phyloP scores from a whole-genome alignment of 345 rosid genomes.

The Atalantia buxifolia region DNA sequence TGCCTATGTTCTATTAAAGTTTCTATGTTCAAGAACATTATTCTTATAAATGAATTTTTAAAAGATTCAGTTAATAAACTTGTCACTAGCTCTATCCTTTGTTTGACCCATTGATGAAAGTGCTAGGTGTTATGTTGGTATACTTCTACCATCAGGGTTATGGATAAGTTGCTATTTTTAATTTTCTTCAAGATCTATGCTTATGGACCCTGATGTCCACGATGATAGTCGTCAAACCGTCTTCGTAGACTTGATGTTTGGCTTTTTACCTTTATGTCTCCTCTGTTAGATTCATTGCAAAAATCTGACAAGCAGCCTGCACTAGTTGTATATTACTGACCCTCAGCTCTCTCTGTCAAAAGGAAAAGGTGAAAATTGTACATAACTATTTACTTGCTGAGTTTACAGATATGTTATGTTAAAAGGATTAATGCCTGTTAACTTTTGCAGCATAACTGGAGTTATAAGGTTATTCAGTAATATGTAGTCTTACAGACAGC shows the following conservation, averaged over 20 bases:
- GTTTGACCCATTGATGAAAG: slow-evolving; percentile 5
- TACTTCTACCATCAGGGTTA: slow-evolving; percentile 2
- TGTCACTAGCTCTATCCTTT: slow-evolving; percentile 5
- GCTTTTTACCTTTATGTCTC: slow-evolving; percentile 11
- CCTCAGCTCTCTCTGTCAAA: slow-evolving; percentile 16
- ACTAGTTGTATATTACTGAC: slow-evolving; percentile 11
- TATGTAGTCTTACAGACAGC: slow-evolving; percentile 1
- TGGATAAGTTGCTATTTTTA: slow-evolving; percentile 4
- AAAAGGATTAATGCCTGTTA: background rate
- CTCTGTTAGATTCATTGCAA: slow-evolving; percentile 17
- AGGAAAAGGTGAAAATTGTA: background rate
- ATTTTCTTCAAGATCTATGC: slow-evolving; percentile 12
- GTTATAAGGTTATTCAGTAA: background rate
- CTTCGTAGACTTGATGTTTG: slow-evolving; percentile 6
- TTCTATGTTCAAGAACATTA: background rate
- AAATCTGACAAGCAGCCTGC: slow-evolving; percentile 27
- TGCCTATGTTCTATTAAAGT: background rate
- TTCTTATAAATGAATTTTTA: background rate
- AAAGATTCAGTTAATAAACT: background rate
- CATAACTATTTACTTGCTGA: background rate
- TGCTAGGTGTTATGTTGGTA: slow-evolving; percentile 1
- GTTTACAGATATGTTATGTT: slow-evolving; percentile 9
- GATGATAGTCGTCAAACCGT: slow-evolving; percentile 1
- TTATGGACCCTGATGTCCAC: slow-evolving; percentile 29
- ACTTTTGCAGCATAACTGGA: background rate